These are phyloP conservation scores for Vachellia pachyceras DNA, from an alignment of 306 rosid genomes.

Conservation along the genomic window DNA sequence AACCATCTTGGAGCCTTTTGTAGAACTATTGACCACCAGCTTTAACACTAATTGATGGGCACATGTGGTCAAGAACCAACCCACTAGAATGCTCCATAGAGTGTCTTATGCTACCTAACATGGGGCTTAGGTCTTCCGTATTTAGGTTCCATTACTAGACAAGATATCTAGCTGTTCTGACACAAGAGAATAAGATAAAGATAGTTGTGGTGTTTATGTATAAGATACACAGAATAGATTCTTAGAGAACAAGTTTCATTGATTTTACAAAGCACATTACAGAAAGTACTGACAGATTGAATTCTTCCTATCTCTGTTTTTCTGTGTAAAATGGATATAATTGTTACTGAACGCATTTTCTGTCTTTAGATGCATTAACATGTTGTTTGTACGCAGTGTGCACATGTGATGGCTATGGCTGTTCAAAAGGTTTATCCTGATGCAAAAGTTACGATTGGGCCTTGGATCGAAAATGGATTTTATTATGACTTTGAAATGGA, in stretches of 20 bases:
- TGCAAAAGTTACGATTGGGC: slow-evolving; percentile 97
- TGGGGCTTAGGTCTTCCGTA: background rate
- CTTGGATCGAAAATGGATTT: slow-evolving; percentile 96
- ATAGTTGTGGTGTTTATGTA: background rate
- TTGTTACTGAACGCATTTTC: slow-evolving; percentile 3
- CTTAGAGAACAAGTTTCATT: background rate
- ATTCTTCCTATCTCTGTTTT: background rate
- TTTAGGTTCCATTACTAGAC: background rate
- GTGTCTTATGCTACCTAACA: background rate
- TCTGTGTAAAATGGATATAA: background rate
- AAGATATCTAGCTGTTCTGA: background rate
- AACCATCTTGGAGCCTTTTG: background rate
- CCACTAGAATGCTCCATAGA: background rate
- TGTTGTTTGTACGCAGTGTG: slow-evolving; percentile 62
- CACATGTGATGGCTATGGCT: slow-evolving; percentile 99
- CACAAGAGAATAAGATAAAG: background rate
- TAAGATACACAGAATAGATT: background rate
- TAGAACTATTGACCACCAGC: background rate
- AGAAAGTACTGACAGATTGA: slow-evolving; percentile 4
- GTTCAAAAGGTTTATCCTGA: slow-evolving; percentile 92
- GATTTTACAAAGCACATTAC: background rate
- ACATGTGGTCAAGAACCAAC: background rate
- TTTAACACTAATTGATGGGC: background rate
- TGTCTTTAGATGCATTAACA: slow-evolving; percentile 33
- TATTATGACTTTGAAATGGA: slow-evolving; percentile 94